Evolutionary conservation across 225 moss, liverwort and hornwort genomes (phyloP), one percentile per base, ranked within the genome.

Genomic region (Climacium dendroides): DNA sequence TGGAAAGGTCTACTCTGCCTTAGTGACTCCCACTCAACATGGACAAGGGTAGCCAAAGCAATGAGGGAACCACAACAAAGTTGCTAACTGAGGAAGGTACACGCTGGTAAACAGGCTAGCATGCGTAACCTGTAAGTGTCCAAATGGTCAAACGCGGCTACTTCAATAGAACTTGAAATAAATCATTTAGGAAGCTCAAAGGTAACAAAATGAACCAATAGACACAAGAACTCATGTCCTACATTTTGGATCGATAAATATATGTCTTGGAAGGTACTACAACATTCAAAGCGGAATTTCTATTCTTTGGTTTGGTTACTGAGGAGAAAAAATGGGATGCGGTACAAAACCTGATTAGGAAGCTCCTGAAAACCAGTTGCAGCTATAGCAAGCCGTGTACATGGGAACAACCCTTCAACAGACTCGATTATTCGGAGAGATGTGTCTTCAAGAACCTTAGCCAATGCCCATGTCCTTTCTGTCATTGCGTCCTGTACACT

Each of bases 321-420:
- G 18, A 65, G 64, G 20, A 55, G 54, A 22, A 80, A 39, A 61
- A 30, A 61, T 61, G 43, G 45, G 60, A 80, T 15, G 32, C 22
- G 61, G 60, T 80, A 45, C 14, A 19, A 39, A 26, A 98, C 97
- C 95, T 93, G 95, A 67, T 85, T 91, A 79, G 93, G 95, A 82
- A 98, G 95, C 82, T 96, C 97, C 86, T 98, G 96, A 81, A 98
- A 98, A 83, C 92, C 81, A 50, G 94, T 94, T 75, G 96, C 97
- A 84, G 95, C 96, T 53, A 98, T 92, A 75, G 97, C 96, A 80
- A 98, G 91, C 64, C 97, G 94, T 48, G 96, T 94, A 85, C 98
- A 98, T 16, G 98, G 98, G 89, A 98, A 95, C 60, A 95, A 83
- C 37, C 92, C 97, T 8, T 96, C 95, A 50, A 95, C 93, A 15